Evolutionary conservation across 805 yeast species (phyloP).

Genomic region (Saturnispora bothae): DNA sequence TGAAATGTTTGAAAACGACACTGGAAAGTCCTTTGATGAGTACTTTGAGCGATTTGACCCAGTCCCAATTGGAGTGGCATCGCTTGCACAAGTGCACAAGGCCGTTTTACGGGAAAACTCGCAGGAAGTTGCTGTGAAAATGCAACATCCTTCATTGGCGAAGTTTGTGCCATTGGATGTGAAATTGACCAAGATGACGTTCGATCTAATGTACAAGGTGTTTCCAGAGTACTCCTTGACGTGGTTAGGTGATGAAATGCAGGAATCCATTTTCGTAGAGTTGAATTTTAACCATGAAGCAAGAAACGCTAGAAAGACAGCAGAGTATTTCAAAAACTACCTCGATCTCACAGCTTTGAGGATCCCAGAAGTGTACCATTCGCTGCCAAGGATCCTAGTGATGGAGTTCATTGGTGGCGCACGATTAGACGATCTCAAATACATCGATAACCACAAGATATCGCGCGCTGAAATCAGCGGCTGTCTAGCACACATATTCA

Average conservation of each 20-base stretch:
- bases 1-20: slow-evolving; percentile 56
- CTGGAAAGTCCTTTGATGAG: slow-evolving; percentile 50
- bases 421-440: slow-evolving; percentile 67
- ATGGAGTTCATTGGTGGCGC: slow-evolving; percentile 85
- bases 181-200: slow-evolving; percentile 64
- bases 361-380: slow-evolving; percentile 61
- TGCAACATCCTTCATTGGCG: slow-evolving; percentile 83
- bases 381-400: slow-evolving; percentile 61
- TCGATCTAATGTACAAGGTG: slow-evolving; percentile 57
- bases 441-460: slow-evolving; percentile 51
- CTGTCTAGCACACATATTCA: slow-evolving; percentile 83
- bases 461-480: slow-evolving; percentile 69
- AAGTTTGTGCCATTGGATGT: slow-evolving; percentile 90
- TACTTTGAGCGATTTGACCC: slow-evolving; percentile 57
- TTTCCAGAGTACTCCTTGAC: slow-evolving; percentile 91
- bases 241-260: slow-evolving; percentile 94
- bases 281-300: slow-evolving; percentile 85
- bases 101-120: slow-evolving; percentile 53
- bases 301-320: slow-evolving; percentile 61
- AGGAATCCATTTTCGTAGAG: slow-evolving; percentile 80
- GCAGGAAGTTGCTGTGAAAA: slow-evolving; percentile 75
- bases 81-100: slow-evolving; percentile 89
- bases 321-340: slow-evolving; percentile 49
- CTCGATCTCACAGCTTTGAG: slow-evolving; percentile 60
- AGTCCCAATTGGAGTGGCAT: slow-evolving; percentile 87